Base-by-base conservation (phyloP, 176 grass and related monocot species). In the Carex scoparia region DNA sequence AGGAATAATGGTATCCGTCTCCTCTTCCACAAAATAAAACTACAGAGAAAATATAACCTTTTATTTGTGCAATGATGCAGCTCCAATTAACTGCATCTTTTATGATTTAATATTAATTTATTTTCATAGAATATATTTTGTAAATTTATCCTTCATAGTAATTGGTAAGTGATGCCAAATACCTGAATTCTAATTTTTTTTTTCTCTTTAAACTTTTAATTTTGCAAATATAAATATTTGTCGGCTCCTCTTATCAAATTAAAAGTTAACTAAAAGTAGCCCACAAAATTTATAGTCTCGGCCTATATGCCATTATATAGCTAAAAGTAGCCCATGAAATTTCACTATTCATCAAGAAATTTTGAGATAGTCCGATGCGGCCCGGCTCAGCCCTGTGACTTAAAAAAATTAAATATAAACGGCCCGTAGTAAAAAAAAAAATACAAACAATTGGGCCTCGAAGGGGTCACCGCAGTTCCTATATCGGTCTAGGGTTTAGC, bases 401-500 rank as follows among this genome's bases (percentile, higher is more conserved):
- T 28, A 10, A 23, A 23, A 27, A 44, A 70, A 44, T 73, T 73
- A 3, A 46, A 2, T 48, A 11, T 19, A 72, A 19, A 2, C 3
- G 5, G 16, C 16, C 7, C 56, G 0, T 42, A 1, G 14, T 30
- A 18, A 9, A 79, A 56, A 11, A 27, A 28, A 53, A 23, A 23
- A 23, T 23, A 18, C 7, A 12, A 31, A 56, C 0, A 79, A 31
- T 14, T 31, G 30, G 46, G 10, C 15, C 46, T 28, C 51, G 13
- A 56, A 56, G 11, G 13, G 32, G 38, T 5, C 14, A 10, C 18
- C 56, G 79, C 79, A 37, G 33, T 16, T 65, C 40, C 33, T 83
- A 67, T 66, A 68, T 83, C 12, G 19, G 40, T 51, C 40, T 83
- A 83, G 81, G 81, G 81, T 83, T 83, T 83, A 66, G 63, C 4